Evolutionary conservation across 2,329 filamentous ascomycete genomes (phyloP).

Genomic region (Aureobasidium subglaciale): DNA sequence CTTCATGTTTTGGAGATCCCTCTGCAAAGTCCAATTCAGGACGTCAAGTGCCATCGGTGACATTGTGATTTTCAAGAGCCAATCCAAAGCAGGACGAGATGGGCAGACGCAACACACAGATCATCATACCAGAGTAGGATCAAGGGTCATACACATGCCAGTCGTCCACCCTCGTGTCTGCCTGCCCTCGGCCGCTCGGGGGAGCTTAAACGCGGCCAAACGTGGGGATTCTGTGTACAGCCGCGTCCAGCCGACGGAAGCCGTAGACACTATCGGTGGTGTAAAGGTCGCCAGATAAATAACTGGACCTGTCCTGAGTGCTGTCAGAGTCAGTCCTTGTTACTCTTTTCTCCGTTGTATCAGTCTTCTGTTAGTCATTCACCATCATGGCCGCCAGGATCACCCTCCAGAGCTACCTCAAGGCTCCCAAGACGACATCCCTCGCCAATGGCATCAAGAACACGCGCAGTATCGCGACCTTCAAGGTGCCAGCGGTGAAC

Average conservation of each 20-base stretch:
- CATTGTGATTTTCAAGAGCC: not conserved
- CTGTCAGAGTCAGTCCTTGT: slow-evolving; percentile 3
- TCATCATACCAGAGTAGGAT: too few relatives aligned
- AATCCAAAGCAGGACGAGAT: not conserved
- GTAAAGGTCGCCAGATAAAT: not conserved
- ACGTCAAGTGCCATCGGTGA: not conserved
- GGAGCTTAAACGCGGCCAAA: slow-evolving; percentile 1
- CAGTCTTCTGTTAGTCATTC: not conserved
- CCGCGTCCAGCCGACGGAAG: slow-evolving; percentile 8
- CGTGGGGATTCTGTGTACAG: not conserved
- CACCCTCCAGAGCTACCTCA: slow-evolving; percentile 13
- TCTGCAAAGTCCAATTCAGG: not conserved
- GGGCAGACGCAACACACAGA: not conserved
- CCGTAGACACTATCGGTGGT: slow-evolving; percentile 3
- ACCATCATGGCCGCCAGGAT: slow-evolving; percentile 12
- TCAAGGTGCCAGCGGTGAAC: slow-evolving; percentile 76
- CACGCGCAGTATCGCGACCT: slow-evolving; percentile 59
- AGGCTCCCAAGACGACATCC: slow-evolving; percentile 7
- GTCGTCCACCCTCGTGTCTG: not conserved
- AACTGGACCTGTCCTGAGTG: slow-evolving; percentile 8
- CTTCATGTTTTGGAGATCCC: not conserved
- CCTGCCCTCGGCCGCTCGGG: not conserved
- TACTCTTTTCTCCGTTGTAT: not conserved
- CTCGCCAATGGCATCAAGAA: slow-evolving; percentile 14
- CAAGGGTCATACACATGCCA: not conserved